A percentile compares a stretch with the other conserved stretches of the same genome.
Conservation (phyloP, 1,284 basidiomycete species). For the Cutaneotrichosporon cyanovorans region DNA sequence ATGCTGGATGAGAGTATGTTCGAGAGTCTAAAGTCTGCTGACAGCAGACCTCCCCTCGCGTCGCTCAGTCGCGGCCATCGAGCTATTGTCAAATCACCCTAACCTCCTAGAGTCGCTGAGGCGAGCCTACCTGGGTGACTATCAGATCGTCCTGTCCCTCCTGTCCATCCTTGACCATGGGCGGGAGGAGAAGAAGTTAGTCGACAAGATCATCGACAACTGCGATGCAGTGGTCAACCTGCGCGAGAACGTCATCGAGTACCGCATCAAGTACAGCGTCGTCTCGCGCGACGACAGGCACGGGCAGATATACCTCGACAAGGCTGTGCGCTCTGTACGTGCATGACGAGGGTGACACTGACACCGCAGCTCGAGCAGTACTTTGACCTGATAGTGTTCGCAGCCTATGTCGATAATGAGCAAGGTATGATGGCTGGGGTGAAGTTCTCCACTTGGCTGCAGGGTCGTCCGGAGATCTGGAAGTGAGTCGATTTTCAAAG, state of each 20-base stretch:
- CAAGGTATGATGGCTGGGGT: constrained; percentile 58
- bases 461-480: constrained; percentile 82
- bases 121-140: constrained; percentile 80
- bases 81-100: constrained; percentile 71
- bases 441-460: constrained; percentile 77
- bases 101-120: constrained; percentile 73
- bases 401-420: constrained; percentile 73
- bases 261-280: constrained; percentile 76
- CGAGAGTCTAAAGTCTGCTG: not conserved
- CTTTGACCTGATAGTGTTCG: constrained; percentile 93
- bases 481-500: constrained; percentile 55
- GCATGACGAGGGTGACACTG: not conserved
- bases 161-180: constrained; percentile 83
- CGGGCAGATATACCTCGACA: constrained; percentile 41
- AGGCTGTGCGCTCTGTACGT: constrained; percentile 46
- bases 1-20: constrained; percentile 57
- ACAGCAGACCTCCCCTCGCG: constrained; percentile 41
- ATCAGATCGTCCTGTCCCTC: constrained; percentile 78
- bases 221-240: constrained; percentile 87
- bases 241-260: constrained; percentile 74
- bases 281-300: constrained; percentile 63
- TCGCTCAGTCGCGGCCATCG: constrained; percentile 60
- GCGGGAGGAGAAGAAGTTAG: constrained; percentile 68
- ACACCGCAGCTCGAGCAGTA: constrained; percentile 51
- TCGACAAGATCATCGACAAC: constrained; percentile 79